These are phyloP conservation scores for Epicoccum nigrum DNA, from an alignment of 2,329 filamentous ascomycete species.

Conservation along the genomic window DNA sequence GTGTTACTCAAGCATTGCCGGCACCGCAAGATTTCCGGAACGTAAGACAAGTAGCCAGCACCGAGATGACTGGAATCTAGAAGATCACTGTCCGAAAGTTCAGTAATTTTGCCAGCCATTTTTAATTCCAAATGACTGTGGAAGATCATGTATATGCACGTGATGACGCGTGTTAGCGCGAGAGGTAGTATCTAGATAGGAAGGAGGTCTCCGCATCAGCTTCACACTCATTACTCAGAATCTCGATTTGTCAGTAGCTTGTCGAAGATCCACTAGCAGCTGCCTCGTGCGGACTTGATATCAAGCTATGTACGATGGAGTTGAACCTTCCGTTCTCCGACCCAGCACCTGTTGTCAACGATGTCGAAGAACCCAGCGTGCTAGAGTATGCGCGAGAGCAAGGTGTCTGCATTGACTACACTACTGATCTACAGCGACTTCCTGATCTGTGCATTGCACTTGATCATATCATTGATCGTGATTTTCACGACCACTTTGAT, in stretches of 20 bases:
- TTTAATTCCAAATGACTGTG: too few relatives aligned
- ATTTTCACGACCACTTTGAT: slow-evolving; percentile 29
- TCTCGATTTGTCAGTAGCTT: too few relatives aligned
- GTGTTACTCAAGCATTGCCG: slow-evolving; percentile 1
- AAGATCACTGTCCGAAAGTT: too few relatives aligned
- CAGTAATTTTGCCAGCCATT: too few relatives aligned
- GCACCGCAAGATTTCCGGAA: background rate
- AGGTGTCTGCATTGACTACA: slow-evolving; percentile 50
- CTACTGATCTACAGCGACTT: slow-evolving; percentile 32
- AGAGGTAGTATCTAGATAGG: background rate
- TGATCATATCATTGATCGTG: slow-evolving; percentile 18
- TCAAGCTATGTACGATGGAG: slow-evolving; percentile 18
- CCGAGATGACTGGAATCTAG: background rate
- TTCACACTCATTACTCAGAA: background rate
- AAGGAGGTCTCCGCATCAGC: background rate
- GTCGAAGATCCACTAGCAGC: too few relatives aligned
- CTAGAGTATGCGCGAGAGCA: slow-evolving; percentile 57
- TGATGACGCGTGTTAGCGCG: slow-evolving; percentile 8
- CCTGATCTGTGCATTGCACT: slow-evolving; percentile 18
- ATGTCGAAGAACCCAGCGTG: slow-evolving; percentile 46
- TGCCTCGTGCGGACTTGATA: too few relatives aligned
- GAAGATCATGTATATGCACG: background rate
- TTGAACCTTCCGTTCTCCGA: slow-evolving; percentile 18
- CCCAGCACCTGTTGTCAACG: background rate
- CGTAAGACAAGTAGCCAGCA: background rate